Evolutionary conservation across 225 moss, liverwort and hornwort species (phyloP).

Genomic region (Pleurozium schreberi): DNA sequence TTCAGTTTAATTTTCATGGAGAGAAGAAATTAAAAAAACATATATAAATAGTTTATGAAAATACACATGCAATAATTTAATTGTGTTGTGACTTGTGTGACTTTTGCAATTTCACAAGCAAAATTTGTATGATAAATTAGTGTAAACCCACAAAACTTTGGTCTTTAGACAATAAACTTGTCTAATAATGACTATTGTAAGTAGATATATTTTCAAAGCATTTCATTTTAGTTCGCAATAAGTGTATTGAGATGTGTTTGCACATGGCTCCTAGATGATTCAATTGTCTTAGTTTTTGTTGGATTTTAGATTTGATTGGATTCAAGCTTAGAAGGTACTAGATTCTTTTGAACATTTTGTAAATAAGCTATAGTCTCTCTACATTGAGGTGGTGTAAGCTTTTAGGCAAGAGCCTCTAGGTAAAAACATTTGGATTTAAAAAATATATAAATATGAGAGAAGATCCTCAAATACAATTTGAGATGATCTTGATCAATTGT

Average conservation of each 20-base stretch:
- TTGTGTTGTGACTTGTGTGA: neutral
- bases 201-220: too few relatives aligned
- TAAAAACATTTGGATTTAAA: too few relatives aligned
- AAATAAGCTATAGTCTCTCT: neutral
- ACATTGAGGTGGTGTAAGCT: neutral
- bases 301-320: neutral
- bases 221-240: neutral
- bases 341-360: neutral
- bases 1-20: too few relatives aligned
- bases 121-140: neutral
- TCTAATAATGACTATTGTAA: neutral
- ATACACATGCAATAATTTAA: too few relatives aligned
- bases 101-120: neutral
- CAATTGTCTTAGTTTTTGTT: neutral
- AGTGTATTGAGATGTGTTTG: too few relatives aligned
- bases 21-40: too few relatives aligned
- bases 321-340: rapidly evolving
- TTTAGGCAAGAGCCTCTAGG: too few relatives aligned
- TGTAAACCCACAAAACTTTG: neutral
- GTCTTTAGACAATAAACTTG: neutral
- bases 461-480: neutral
- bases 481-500: neutral
- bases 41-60: too few relatives aligned
- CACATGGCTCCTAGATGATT: neutral
- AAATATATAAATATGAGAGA: neutral